Percentiles rank a stretch among this genome's conserved stretches.
Conservation (phyloP, 2,329 filamentous ascomycete species). For the Colletotrichum cuscutae region DNA sequence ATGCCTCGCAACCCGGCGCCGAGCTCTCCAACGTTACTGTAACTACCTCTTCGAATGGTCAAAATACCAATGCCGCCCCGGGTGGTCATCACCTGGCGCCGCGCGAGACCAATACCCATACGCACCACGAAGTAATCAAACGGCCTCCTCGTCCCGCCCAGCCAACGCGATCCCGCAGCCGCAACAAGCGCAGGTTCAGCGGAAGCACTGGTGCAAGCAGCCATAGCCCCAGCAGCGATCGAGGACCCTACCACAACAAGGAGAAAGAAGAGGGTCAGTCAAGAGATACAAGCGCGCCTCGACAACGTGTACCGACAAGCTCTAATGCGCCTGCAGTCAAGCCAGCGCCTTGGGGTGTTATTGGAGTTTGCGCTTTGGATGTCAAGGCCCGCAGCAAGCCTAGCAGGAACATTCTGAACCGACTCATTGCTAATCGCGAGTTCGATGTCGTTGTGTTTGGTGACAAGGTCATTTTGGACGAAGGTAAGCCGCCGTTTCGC, state of each 20-base stretch:
- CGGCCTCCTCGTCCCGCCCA: slow-evolving; percentile 49
- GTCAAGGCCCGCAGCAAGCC: slow-evolving; percentile 97
- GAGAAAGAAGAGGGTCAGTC: slow-evolving; percentile 66
- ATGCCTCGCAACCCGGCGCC: slow-evolving; percentile 59
- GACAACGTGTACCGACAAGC: slow-evolving; percentile 31
- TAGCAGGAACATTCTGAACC: slow-evolving; percentile 93
- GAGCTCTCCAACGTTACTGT: slow-evolving; percentile 63
- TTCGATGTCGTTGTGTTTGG: slow-evolving; percentile 99
- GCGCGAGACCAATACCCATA: slow-evolving; percentile 44
- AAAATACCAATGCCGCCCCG: slow-evolving; percentile 46
- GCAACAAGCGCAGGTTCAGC: slow-evolving; percentile 80
- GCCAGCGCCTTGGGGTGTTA: slow-evolving; percentile 72
- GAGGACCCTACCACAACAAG: slow-evolving; percentile 58
- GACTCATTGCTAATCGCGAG: slow-evolving; percentile 87
- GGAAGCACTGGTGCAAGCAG: slow-evolving; percentile 85
- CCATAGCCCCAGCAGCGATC: slow-evolving; percentile 80
- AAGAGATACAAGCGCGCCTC: slow-evolving; percentile 29
- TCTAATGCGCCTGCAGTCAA: slow-evolving; percentile 55
- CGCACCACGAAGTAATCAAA: slow-evolving; percentile 54
- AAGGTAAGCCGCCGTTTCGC: slow-evolving; percentile 61
- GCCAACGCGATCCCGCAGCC: slow-evolving; percentile 72
- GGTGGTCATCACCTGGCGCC: slow-evolving; percentile 59
- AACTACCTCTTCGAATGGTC: slow-evolving; percentile 59
- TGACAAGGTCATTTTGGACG: slow-evolving; percentile 97
- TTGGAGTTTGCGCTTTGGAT: slow-evolving; percentile 95